phyloP scores from a whole-genome alignment of 345 rosid genomes.

The Viola odorata region DNA sequence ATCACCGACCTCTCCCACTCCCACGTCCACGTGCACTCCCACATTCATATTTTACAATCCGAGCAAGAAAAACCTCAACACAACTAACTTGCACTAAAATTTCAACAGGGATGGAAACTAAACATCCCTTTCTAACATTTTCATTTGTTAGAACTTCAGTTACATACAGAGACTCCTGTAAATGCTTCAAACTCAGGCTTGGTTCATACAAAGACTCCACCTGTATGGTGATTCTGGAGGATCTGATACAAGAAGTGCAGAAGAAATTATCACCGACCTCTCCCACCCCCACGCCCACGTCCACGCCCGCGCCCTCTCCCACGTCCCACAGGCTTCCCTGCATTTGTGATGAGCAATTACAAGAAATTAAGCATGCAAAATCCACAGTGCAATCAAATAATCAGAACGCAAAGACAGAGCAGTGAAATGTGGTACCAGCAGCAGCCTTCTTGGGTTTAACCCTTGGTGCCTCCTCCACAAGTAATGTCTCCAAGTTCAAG shows the following conservation, averaged over 20 bases:
- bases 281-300: background rate
- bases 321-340: background rate
- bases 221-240: too few species aligned
- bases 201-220: too few species aligned
- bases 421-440: constrained; percentile 47
- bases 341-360: background rate
- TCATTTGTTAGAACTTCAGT: too few species aligned
- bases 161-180: too few species aligned
- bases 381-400: background rate
- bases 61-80: too few species aligned
- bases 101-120: too few species aligned
- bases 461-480: constrained; percentile 92
- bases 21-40: background rate
- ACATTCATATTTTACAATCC: background rate
- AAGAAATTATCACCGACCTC: too few species aligned
- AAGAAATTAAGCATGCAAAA: background rate
- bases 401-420: background rate
- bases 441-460: constrained; percentile 94
- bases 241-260: too few species aligned
- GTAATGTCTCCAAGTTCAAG: constrained; percentile 93
- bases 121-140: too few species aligned
- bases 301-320: background rate
- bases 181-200: too few species aligned
- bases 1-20: too few species aligned
- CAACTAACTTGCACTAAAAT: too few species aligned